phyloP scores from a whole-genome alignment of 2,329 filamentous ascomycete species.

The Eutypella sp. region DNA sequence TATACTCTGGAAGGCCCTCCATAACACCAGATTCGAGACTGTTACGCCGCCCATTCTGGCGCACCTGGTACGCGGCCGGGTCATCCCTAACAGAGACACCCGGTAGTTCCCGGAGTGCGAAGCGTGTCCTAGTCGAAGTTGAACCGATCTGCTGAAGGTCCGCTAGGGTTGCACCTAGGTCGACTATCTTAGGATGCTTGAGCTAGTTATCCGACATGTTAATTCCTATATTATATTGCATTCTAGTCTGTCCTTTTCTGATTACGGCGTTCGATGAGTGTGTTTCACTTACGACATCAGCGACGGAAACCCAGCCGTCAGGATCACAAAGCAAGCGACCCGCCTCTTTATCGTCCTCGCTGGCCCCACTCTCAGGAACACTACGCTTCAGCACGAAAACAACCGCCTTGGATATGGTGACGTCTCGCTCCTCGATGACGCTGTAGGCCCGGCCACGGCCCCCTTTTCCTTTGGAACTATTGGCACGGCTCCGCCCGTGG shows the following conservation, averaged over 20 bases:
- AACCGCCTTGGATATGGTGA: conserved; percentile 35
- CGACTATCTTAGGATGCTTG: conserved; percentile 28
- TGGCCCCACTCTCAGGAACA: conserved; percentile 30
- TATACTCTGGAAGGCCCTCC: conserved; percentile 33
- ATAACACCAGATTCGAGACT: too few species aligned
- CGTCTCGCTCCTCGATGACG: conserved; percentile 36
- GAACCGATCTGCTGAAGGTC: conserved; percentile 30
- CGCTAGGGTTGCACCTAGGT: conserved; percentile 29
- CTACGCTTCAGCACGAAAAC: conserved; percentile 37
- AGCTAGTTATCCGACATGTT: conserved; percentile 19
- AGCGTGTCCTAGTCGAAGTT: conserved; percentile 33
- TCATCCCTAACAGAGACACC: conserved; percentile 17
- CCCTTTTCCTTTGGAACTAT: conserved; percentile 34
- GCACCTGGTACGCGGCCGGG: conserved; percentile 32
- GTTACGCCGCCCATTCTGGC: conserved; percentile 25
- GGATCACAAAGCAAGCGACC: conserved; percentile 30
- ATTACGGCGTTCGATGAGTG: background rate
- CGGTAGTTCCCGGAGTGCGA: conserved; percentile 25
- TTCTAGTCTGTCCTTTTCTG: too few species aligned
- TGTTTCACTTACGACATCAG: conserved; percentile 31
- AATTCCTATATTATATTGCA: too few species aligned
- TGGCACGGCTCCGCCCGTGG: conserved; percentile 33
- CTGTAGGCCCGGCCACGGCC: conserved; percentile 33
- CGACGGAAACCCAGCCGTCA: conserved; percentile 36
- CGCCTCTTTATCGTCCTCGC: conserved; percentile 23